These are phyloP conservation scores for Lecanicillium sp. DNA, from an alignment of 2,329 filamentous ascomycete species.

Conservation along the genomic window DNA sequence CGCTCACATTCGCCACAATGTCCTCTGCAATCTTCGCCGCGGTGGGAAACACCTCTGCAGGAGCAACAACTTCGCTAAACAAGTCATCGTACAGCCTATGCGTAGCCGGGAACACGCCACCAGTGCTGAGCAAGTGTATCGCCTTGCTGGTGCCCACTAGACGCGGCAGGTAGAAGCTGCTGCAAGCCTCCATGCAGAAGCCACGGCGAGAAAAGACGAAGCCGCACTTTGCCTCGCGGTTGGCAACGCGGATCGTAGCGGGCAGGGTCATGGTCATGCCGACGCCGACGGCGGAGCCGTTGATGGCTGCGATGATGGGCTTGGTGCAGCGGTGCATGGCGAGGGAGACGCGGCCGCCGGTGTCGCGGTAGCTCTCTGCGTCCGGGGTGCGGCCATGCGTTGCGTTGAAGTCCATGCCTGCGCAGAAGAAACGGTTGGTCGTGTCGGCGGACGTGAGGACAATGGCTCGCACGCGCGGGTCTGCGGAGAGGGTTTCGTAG, in stretches of 20 bases:
- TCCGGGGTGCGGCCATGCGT: conserved; percentile 17
- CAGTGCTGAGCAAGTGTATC: conserved; percentile 59
- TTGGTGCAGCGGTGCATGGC: conserved; percentile 50
- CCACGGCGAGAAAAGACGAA: conserved; percentile 67
- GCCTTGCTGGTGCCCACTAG: conserved; percentile 58
- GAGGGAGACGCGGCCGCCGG: conserved; percentile 44
- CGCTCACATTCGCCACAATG: conserved; percentile 57
- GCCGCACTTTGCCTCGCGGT: conserved; percentile 55
- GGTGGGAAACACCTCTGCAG: conserved; percentile 52
- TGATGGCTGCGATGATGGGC: conserved; percentile 50
- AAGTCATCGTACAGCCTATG: conserved; percentile 47
- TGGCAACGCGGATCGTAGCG: conserved; percentile 44
- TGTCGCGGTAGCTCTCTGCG: conserved; percentile 31
- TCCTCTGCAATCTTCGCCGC: conserved; percentile 60
- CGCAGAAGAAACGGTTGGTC: conserved; percentile 45
- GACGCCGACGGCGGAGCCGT: conserved; percentile 51
- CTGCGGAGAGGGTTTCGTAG: conserved; percentile 40
- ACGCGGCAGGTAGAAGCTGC: conserved; percentile 63
- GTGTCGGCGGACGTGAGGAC: conserved; percentile 45
- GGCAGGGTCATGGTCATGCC: conserved; percentile 55
- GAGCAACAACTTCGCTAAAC: conserved; percentile 57
- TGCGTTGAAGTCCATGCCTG: conserved; percentile 46
- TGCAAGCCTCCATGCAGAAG: conserved; percentile 64
- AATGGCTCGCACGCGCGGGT: conserved; percentile 45
- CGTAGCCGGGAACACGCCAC: conserved; percentile 45